phyloP scores from a whole-genome alignment of 805 yeast genomes.

The Suhomyces canberraensis region DNA sequence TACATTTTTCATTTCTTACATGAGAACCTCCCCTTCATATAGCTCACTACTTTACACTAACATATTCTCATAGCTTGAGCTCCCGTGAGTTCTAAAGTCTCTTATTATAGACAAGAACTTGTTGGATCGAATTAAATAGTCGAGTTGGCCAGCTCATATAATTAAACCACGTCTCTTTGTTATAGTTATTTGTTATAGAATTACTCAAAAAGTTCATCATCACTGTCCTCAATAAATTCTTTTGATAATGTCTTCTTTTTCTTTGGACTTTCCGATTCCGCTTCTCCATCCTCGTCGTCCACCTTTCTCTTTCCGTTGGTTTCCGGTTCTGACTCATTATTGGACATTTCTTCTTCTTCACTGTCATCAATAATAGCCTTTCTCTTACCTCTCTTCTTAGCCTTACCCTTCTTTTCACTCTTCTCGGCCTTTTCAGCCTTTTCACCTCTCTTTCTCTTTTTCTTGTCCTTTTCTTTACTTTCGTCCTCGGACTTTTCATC shows the following conservation, averaged over 20 bases:
- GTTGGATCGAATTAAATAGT: no score
- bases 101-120: no score
- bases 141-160: no score
- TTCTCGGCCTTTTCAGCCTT: conserved; percentile 20
- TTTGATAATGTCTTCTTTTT: conserved; percentile 25
- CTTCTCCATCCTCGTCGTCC: conserved; percentile 27
- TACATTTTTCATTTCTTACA: no score
- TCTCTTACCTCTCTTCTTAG: conserved; percentile 19
- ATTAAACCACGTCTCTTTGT: no score
- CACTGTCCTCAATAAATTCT: conserved; percentile 44
- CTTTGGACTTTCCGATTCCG: conserved; percentile 31
- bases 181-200: no score
- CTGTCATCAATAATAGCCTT: conserved; percentile 33
- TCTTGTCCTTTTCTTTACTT: conserved; percentile 18
- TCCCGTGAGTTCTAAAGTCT: no score
- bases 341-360: conserved; percentile 21
- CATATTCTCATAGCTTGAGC: no score
- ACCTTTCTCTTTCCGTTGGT: conserved; percentile 21
- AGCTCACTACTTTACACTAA: no score
- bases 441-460: conserved; percentile 17
- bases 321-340: conserved; percentile 6
- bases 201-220: conserved; percentile 42
- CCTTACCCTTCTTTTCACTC: conserved; percentile 7
- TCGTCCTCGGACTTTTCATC: conserved; percentile 13
- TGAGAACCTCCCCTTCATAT: no score